Percentiles rank a stretch among this genome's conserved stretches.
These are phyloP conservation scores for Penicillium taxi DNA, from an alignment of 495 filamentous ascomycete genomes.

Conservation along the genomic window DNA sequence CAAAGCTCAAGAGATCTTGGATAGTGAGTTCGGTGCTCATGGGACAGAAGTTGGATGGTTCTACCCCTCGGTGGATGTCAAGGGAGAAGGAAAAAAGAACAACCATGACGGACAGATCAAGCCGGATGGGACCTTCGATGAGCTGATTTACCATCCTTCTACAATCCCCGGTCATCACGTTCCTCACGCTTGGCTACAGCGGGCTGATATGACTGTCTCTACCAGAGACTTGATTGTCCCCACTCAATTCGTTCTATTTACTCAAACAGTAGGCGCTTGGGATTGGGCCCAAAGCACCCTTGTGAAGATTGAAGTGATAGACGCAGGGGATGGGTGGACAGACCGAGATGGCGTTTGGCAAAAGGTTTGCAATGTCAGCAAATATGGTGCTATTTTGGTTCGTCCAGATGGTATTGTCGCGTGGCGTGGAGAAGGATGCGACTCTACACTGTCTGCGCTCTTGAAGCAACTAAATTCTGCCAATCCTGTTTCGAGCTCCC, in stretches of 20 bases:
- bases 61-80: constrained; percentile 3
- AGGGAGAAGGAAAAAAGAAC: background rate
- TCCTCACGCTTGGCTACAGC: constrained; percentile 6
- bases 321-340: no score
- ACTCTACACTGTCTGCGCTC: no score
- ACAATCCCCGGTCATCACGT: constrained; percentile 10
- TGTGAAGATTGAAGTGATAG: no score
- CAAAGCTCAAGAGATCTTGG: constrained; percentile 2
- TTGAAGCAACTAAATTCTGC: no score
- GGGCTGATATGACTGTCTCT: background rate
- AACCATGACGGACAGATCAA: constrained; percentile 4
- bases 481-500: no score
- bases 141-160: constrained; percentile 4
- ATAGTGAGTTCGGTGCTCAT: constrained; percentile 7
- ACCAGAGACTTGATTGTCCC: constrained; percentile 6
- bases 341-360: no score
- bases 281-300: no score
- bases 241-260: background rate
- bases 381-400: no score
- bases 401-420: no score
- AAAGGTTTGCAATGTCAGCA: no score
- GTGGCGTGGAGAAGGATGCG: no score
- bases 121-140: constrained; percentile 2
- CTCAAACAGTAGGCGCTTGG: no score
- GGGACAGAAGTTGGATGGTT: constrained; percentile 8